A percentile compares a stretch with the other conserved stretches of the same genome.
phyloP scores from a whole-genome alignment of 73 alveolate genomes.

The Paramecium caudatum region DNA sequence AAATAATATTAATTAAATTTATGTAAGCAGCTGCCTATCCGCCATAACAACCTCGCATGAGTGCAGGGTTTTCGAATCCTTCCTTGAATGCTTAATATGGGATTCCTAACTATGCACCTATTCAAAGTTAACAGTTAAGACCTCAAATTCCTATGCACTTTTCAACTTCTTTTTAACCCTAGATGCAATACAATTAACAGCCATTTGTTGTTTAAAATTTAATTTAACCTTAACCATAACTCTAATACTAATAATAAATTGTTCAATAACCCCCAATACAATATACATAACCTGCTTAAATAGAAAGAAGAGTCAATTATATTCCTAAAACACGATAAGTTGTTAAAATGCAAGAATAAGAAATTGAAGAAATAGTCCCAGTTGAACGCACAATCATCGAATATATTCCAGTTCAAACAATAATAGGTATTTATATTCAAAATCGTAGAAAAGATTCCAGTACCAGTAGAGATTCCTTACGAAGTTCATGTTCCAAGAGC shows the following conservation, averaged over 20 bases:
- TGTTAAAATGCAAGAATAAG: constrained; percentile 8
- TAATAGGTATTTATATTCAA: constrained; percentile 1
- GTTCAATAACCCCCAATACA: constrained; percentile 1
- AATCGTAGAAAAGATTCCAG: constrained; percentile 11
- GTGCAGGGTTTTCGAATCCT: too few species aligned
- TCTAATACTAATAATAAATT: constrained; percentile 1
- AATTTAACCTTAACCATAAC: constrained; percentile 46
- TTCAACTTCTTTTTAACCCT: too few species aligned
- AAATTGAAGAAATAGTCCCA: constrained; percentile 34
- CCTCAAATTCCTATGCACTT: too few species aligned
- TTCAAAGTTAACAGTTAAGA: too few species aligned
- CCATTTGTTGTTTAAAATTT: constrained; percentile 27
- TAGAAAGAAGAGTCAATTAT: constrained; percentile 29
- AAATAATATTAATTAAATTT: not conserved
- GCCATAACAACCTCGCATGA: too few species aligned
- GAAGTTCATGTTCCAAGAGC: constrained; percentile 5
- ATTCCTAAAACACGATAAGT: constrained; percentile 35
- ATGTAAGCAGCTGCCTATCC: too few species aligned
- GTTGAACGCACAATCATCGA: constrained; percentile 31
- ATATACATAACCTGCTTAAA: not conserved
- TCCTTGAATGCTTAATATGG: too few species aligned
- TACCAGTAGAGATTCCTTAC: constrained; percentile 11
- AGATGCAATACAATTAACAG: not conserved
- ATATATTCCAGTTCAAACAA: constrained; percentile 50
- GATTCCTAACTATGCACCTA: too few species aligned